These are phyloP conservation scores for Iberis pinnata DNA, from an alignment of 345 rosid genomes.

Conservation along the genomic window DNA sequence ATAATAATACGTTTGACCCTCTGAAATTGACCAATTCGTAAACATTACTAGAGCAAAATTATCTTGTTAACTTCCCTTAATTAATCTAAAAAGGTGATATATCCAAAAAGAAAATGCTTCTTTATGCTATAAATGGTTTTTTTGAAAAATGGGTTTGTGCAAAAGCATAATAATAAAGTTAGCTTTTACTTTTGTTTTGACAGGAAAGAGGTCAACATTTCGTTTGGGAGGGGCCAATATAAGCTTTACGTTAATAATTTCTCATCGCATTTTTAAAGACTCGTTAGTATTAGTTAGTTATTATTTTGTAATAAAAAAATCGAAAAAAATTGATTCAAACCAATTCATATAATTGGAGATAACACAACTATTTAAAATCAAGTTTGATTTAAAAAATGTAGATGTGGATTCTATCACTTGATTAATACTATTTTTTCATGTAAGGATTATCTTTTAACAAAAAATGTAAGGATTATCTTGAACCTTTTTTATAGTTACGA, in stretches of 20 bases:
- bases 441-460: too few relatives aligned
- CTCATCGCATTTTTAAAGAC: background rate
- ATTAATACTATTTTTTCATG: too few relatives aligned
- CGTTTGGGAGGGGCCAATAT: slow-evolving; percentile 14
- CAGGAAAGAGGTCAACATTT: slow-evolving; percentile 31
- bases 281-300: too few relatives aligned
- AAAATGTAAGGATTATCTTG: too few relatives aligned
- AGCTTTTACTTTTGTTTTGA: slow-evolving; percentile 31
- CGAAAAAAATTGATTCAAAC: too few relatives aligned
- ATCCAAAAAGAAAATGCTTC: slow-evolving; percentile 19
- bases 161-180: slow-evolving; percentile 17
- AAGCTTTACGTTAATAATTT: slow-evolving; percentile 21
- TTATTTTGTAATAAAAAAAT: too few relatives aligned
- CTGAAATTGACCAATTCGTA: background rate
- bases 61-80: background rate
- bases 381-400: too few relatives aligned
- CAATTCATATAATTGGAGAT: too few relatives aligned
- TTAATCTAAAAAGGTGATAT: slow-evolving; percentile 18
- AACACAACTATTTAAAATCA: too few relatives aligned
- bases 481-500: too few relatives aligned
- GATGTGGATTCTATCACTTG: too few relatives aligned
- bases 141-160: slow-evolving; percentile 14
- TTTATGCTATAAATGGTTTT: slow-evolving; percentile 24
- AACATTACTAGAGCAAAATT: background rate
- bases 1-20: too few relatives aligned